Percentiles rank a stretch among this genome's conserved stretches.
phyloP scores from a whole-genome alignment of 202 grass and related monocot species.

The Musa balbisiana region DNA sequence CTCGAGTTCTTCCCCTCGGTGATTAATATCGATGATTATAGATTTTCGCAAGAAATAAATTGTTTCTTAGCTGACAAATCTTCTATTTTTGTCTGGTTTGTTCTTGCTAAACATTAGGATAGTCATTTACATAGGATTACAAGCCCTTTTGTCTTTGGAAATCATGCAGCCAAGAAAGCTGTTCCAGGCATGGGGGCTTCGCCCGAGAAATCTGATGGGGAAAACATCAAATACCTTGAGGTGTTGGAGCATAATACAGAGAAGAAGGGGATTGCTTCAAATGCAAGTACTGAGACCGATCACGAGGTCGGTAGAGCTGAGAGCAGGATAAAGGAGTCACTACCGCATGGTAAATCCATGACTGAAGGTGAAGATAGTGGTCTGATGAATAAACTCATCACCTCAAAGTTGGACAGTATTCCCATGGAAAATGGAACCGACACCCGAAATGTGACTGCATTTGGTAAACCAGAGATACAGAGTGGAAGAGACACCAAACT shows the following conservation, averaged over 20 bases:
- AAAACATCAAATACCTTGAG: slow-evolving; percentile 67
- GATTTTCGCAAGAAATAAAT: too few relatives aligned
- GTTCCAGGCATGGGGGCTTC: slow-evolving; percentile 32
- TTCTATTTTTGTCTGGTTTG: not conserved
- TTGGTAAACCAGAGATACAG: not conserved
- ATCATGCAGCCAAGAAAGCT: slow-evolving; percentile 66
- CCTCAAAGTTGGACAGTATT: slow-evolving; percentile 26
- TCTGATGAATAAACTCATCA: slow-evolving; percentile 28
- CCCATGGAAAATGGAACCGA: slow-evolving; percentile 30
- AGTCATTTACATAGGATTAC: not conserved
- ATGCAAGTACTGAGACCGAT: slow-evolving; percentile 3
- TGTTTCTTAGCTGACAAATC: not conserved
- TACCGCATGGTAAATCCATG: not conserved
- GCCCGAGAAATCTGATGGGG: slow-evolving; percentile 38
- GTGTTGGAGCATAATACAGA: slow-evolving; percentile 38
- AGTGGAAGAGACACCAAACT: slow-evolving; percentile 26
- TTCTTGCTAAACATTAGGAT: not conserved
- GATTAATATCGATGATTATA: not conserved
- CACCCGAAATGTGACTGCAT: not conserved
- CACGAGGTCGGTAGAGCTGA: not conserved
- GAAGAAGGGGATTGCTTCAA: slow-evolving; percentile 30
- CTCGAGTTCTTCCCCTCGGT: not conserved
- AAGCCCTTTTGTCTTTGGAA: not conserved
- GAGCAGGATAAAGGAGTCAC: not conserved
- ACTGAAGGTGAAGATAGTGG: slow-evolving; percentile 24